Evolutionary conservation across 495 filamentous ascomycete species (phyloP).

Genomic region (Parachaetomium inaequale): DNA sequence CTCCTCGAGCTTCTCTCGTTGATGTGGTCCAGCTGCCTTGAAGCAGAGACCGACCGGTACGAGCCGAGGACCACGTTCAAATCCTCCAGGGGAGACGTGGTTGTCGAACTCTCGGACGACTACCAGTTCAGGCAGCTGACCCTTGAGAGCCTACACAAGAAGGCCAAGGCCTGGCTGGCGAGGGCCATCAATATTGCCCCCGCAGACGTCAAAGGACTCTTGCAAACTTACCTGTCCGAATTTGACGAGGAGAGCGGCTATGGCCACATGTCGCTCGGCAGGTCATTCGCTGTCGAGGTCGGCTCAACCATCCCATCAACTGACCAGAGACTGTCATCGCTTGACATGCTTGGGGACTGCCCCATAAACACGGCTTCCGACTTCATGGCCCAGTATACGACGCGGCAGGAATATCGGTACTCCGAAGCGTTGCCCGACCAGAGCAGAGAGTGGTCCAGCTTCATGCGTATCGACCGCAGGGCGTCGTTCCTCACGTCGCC

Average conservation of each 20-base stretch:
- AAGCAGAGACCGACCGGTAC: constrained; percentile 91
- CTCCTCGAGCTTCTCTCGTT: constrained; percentile 85
- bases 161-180: constrained; percentile 75
- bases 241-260: constrained; percentile 83
- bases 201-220: constrained; percentile 87
- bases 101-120: constrained; percentile 86
- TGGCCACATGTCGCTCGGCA: constrained; percentile 86
- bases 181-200: constrained; percentile 79
- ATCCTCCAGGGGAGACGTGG: constrained; percentile 68
- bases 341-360: constrained; percentile 65
- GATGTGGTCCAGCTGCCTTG: constrained; percentile 92
- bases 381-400: constrained; percentile 96
- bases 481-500: constrained; percentile 40
- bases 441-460: constrained; percentile 57
- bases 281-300: constrained; percentile 93
- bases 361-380: constrained; percentile 88
- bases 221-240: constrained; percentile 93
- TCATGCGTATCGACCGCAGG: constrained; percentile 50
- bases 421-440: constrained; percentile 64
- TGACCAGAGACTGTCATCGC: constrained; percentile 76
- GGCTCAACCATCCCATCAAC: constrained; percentile 81
- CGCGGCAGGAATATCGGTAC: constrained; percentile 86
- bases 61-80: constrained; percentile 75
- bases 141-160: constrained; percentile 69
- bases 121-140: constrained; percentile 75